These are phyloP conservation scores for Tanacetum coccineum DNA, from an alignment of 129 eudicot species.

Conservation along the genomic window DNA sequence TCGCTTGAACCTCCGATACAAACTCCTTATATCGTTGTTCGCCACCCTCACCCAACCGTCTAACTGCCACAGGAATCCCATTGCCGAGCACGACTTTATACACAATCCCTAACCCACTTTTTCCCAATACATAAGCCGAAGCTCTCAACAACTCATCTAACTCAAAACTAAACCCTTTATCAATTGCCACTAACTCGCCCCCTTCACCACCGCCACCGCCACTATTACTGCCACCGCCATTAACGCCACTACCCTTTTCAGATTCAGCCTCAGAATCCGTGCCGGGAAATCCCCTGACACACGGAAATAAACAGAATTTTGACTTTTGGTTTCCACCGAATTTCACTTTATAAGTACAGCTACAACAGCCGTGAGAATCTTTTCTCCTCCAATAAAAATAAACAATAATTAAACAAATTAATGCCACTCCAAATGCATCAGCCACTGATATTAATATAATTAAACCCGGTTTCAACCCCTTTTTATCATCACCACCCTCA, in stretches of 20 bases:
- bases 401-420: conserved; percentile 66
- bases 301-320: conserved; percentile 47
- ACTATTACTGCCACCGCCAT: conserved; percentile 31
- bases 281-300: conserved; percentile 43
- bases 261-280: conserved; percentile 68
- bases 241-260: conserved; percentile 54
- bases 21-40: conserved; percentile 95
- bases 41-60: conserved; percentile 96
- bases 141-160: conserved; percentile 89
- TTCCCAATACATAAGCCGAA: conserved; percentile 94
- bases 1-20: conserved; percentile 81
- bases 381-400: conserved; percentile 85
- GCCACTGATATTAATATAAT: conserved; percentile 72
- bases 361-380: conserved; percentile 72
- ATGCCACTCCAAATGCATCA: conserved; percentile 76
- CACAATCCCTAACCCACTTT: conserved; percentile 93
- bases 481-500: conserved; percentile 18
- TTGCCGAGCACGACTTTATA: conserved; percentile 93
- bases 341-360: conserved; percentile 67
- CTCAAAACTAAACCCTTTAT: conserved; percentile 81
- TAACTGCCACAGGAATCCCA: conserved; percentile 92
- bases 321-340: conserved; percentile 58
- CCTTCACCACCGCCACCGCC: conserved; percentile 44
- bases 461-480: conserved; percentile 71
- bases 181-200: conserved; percentile 85